Evolutionary conservation across 495 filamentous ascomycete species (phyloP).

Genomic region (Cudoniella acicularis): DNA sequence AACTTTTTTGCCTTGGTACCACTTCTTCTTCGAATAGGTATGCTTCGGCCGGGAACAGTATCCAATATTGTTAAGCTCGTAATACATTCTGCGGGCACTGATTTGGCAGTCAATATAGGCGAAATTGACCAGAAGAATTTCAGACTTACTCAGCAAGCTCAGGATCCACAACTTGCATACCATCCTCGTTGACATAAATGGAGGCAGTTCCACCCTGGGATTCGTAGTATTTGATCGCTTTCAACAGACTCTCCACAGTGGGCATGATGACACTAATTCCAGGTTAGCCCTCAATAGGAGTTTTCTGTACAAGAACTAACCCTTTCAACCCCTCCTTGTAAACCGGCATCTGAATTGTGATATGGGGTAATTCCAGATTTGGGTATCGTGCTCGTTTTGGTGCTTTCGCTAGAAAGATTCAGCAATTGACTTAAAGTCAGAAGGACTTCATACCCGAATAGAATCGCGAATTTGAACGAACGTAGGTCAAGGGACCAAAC

Average conservation of each 20-base stretch:
- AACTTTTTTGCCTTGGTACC: slow-evolving; percentile 11
- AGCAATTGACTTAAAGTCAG: too few relatives aligned
- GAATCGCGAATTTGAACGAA: slow-evolving; percentile 9
- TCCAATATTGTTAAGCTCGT: slow-evolving; percentile 57
- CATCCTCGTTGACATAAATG: slow-evolving; percentile 71
- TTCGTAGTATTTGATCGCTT: slow-evolving; percentile 47
- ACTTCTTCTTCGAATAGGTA: slow-evolving; percentile 41
- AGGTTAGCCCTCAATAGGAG: background rate
- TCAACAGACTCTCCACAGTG: slow-evolving; percentile 32
- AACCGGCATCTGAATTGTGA: slow-evolving; percentile 33
- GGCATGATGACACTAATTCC: slow-evolving; percentile 29
- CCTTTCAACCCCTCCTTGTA: slow-evolving; percentile 31
- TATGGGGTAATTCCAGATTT: slow-evolving; percentile 8
- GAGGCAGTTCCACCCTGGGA: slow-evolving; percentile 65
- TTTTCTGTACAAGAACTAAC: background rate
- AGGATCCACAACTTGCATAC: slow-evolving; percentile 48
- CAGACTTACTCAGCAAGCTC: slow-evolving; percentile 17
- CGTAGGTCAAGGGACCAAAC: slow-evolving; percentile 9
- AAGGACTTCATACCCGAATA: slow-evolving; percentile 4
- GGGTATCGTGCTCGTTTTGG: background rate
- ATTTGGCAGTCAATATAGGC: background rate
- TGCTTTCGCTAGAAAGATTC: background rate
- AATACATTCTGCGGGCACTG: slow-evolving; percentile 53
- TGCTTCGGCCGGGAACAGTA: slow-evolving; percentile 58
- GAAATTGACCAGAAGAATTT: background rate